Conservation (phyloP, 345 rosid genomes). For the Rhodamnia rubescens region DNA sequence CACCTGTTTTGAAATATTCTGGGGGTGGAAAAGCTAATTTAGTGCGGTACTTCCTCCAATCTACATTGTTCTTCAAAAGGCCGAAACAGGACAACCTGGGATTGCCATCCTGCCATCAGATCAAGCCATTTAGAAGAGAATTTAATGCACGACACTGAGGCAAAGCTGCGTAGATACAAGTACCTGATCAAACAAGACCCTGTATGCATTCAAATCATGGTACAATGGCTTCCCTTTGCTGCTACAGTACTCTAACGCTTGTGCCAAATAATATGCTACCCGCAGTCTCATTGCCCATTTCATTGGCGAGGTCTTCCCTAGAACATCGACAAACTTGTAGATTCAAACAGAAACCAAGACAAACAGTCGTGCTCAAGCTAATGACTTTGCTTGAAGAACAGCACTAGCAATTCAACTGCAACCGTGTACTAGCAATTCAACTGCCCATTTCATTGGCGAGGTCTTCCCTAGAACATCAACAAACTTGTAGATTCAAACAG, state of each 20-base stretch:
- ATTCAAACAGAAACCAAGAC: background rate
- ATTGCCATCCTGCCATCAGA: slow-evolving; percentile 26
- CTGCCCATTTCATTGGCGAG: slow-evolving; percentile 39
- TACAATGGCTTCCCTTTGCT: slow-evolving; percentile 32
- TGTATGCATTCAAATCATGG: slow-evolving; percentile 39
- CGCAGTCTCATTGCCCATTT: slow-evolving; percentile 46
- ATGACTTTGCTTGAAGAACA: background rate
- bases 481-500: background rate
- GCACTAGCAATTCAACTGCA: background rate
- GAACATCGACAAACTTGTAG: background rate
- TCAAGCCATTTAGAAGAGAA: background rate
- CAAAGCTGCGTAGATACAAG: background rate
- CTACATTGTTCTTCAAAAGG: slow-evolving; percentile 41
- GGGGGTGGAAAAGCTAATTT: slow-evolving; percentile 48
- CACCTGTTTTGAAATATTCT: slow-evolving; percentile 38
- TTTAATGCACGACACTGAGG: background rate
- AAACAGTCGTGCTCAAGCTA: background rate
- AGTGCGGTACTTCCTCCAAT: slow-evolving; percentile 37
- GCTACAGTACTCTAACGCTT: slow-evolving; percentile 37
- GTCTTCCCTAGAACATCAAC: slow-evolving; percentile 25
- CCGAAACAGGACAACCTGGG: slow-evolving; percentile 48
- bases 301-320: slow-evolving; percentile 41
- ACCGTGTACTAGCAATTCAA: too few relatives aligned
- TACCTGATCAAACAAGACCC: slow-evolving; percentile 37
- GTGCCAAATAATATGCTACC: slow-evolving; percentile 33